These are phyloP conservation scores for Purpureocillium lavendulum DNA, from an alignment of 2,329 filamentous ascomycete species.

Conservation along the genomic window DNA sequence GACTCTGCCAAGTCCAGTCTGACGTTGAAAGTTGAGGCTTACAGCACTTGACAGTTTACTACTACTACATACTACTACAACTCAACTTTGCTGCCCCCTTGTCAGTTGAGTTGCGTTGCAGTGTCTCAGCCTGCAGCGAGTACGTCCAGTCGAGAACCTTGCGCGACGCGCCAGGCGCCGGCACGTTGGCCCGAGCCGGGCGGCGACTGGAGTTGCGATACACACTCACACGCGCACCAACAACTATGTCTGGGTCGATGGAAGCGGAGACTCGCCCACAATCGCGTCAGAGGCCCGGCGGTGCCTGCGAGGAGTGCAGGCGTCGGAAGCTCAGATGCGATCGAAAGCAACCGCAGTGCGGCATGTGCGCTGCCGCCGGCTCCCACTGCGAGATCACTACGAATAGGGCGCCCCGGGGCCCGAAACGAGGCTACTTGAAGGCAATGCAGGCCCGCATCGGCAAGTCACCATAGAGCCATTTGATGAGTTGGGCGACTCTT, in stretches of 20 bases:
- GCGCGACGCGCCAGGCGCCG: too few relatives aligned
- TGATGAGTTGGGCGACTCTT: neutral
- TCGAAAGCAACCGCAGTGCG: conserved; percentile 5
- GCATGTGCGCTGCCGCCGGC: conserved; percentile 3
- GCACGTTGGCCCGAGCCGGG: too few relatives aligned
- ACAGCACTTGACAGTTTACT: too few relatives aligned
- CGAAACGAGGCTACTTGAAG: conserved; percentile 7
- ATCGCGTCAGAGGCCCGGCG: conserved; percentile 3
- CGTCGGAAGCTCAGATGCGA: conserved; percentile 7
- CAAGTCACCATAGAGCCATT: neutral
- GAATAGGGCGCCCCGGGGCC: conserved; percentile 2
- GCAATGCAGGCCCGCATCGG: conserved; percentile 3
- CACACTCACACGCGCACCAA: too few relatives aligned
- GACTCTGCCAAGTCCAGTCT: too few relatives aligned
- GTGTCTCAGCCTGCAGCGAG: too few relatives aligned
- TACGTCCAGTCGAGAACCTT: too few relatives aligned
- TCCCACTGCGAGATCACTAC: conserved; percentile 4
- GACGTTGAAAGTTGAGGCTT: too few relatives aligned
- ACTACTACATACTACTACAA: too few relatives aligned
- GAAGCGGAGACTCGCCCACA: neutral
- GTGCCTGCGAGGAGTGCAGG: conserved; percentile 7
- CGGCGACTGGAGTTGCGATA: too few relatives aligned
- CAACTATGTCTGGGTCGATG: neutral
- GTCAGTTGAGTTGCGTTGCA: too few relatives aligned
- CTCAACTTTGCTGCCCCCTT: too few relatives aligned